Evolutionary conservation across 2,329 filamentous ascomycete species (phyloP), one percentile per base, ranked within the genome.

Genomic region (Grosmannia clavigera): DNA sequence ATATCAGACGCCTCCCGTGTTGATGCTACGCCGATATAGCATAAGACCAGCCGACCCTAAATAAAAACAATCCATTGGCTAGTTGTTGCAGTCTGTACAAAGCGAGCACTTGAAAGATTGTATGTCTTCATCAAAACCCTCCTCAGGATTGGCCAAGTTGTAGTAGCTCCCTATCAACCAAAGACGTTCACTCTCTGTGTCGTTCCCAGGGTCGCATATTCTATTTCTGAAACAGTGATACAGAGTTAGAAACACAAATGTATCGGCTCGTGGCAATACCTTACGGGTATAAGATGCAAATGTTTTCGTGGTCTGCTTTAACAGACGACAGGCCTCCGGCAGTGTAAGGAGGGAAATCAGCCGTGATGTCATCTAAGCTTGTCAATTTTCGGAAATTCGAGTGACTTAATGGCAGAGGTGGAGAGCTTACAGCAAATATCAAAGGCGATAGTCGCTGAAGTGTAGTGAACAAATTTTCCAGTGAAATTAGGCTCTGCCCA

Each of bases 401-500:
- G 19, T 19, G 40, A 43, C 9, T 3, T 19, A 1, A 43, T 9
- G 35, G 29, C 38, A 57, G 40, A 11, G 5, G 19, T 16, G n/a
- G 22, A 19, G 40, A 10, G 27, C 59, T 40, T 31, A 61, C 59
- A 58, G 40, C 59, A 61, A 1, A 9, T 12, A n/a, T 51, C 53
- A 29, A 58, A 61, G 3, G 40, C 38, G 25, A 58, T 58, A 4
- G n/a, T 27, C 4, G 58, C 40, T 25, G 58, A n/a, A 22, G 59
- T 61, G 52, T 61, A 61, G 38, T 61, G 56, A 5, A 58, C 48
- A 25, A 40, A 58, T 2, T 55, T 58, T 5, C 59, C 59, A 2
- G 56, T 40, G 27, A 61, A 61, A 27, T 61, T 55, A n/a, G 59
- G 55, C 9, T 61, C 38, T 29, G 59, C 55, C 55, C 55, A 61